Evolutionary conservation across 257 asterid genomes (phyloP), one percentile per base, ranked within the genome.

Genomic region (Paulownia fortunei): DNA sequence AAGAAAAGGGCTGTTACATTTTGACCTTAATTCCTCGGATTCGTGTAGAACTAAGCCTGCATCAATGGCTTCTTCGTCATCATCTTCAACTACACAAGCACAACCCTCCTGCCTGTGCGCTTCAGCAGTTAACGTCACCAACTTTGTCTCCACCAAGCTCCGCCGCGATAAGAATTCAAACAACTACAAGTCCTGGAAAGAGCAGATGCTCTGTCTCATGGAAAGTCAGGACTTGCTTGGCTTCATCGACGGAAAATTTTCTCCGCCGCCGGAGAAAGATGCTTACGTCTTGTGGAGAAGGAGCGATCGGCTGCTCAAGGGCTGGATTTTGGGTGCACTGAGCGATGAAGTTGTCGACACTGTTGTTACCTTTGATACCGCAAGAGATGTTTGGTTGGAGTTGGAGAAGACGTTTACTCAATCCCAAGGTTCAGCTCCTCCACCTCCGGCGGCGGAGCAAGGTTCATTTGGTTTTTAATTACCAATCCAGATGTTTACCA

Each of bases 321-420:
- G 80, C 0, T 80, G 80, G 84, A 66, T 80, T 74, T 32, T 80
- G n/a, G 76, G 72, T 13, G 26, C 80, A 13, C 62, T 73, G 5
- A 18, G 34, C 23, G 66, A 74, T 9, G 24, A 66, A 8, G 52
- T 70, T 3, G 41, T 72, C 26, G 5, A 39, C 0, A 1, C n/a
- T 19, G 79, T 39, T n/a, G 21, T 1, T 4, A 54, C 1, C 13
- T 24, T 39, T 0, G 23, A 11, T 2, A 79, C 47, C 24, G 74
- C 83, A 11, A 72, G 75, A 41, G 79, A 72, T 12, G 75, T 72
- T 64, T 72, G 76, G 76, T 41, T 55, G 32, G 36, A 80, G 19
- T 36, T 80, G 69, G 76, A 66, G 13, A 67, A 13, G 13, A 67
- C n/a, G 11, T 52, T 52, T 21, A 12, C 24, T n/a, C 24, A 30